Base-by-base conservation (phyloP, 345 rosid genomes). In the Pugionium cornutum region DNA sequence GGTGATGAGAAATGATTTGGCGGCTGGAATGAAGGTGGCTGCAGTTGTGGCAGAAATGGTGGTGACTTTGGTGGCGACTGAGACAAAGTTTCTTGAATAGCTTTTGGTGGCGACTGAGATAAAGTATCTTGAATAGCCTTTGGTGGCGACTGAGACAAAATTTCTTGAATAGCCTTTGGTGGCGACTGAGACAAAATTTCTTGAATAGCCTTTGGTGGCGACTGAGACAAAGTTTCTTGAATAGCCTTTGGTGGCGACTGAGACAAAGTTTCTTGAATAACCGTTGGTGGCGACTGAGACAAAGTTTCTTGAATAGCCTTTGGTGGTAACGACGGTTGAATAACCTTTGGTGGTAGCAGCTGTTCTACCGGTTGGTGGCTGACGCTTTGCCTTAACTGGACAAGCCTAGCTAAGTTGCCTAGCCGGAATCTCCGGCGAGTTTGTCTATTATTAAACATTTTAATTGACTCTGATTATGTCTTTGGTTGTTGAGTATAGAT, bases 361-460 rank as follows among this genome's bases (percentile, higher is more conserved):
- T 18, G 18, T 18, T 18, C 18, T 18, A 18, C 18, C 18, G 62
- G 70, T 26, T 58, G 71, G 28, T 8, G 30, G 44, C 56, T 50
- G 25, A 73, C 48, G 43, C 55, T 73, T 53, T 73, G 77, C 5
- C 77, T 67, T 60, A 66, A 6, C 0, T 73, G 72, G 45, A 73
- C 77, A 51, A 73, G 67, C 43, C 62, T 73, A 52, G 77, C 77
- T 32, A 73, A 59, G 67, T 73, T 73, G 1, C 72, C 77, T 3
- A 73, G 68, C 56, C 67, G 62, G 45, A 73, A 73, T 27, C 77
- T 66, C 63, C 63, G 57, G 7, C 72, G 72, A 53, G 68, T 46
- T 9, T 73, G 77, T 39, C 57, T 62, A 39, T 73, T 73, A 40
- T 60, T 73, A 54, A 59, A 59, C 76, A 73, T 72, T 41, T 28